Conservation (phyloP, 331 rosid species). For the Acacia concinna region DNA sequence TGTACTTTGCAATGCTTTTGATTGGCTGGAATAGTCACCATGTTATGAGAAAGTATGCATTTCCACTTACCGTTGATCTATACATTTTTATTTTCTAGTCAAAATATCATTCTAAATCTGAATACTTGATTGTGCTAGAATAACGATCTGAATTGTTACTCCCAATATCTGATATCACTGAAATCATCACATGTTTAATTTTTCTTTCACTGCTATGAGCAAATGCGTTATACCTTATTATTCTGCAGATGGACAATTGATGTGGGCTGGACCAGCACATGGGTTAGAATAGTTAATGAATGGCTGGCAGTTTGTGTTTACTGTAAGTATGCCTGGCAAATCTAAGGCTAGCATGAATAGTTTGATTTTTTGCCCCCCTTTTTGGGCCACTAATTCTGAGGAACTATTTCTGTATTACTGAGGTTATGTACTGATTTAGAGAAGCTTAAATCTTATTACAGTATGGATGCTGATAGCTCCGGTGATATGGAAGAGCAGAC, state of each 20-base stretch:
- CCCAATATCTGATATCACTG: not conserved
- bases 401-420: not conserved
- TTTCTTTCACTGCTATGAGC: not conserved
- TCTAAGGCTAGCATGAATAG: not conserved
- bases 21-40: constrained; percentile 83
- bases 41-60: constrained; percentile 67
- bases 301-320: constrained; percentile 93
- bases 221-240: not conserved
- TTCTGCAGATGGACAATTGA: constrained; percentile 89
- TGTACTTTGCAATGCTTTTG: constrained; percentile 95
- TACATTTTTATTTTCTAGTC: constrained; percentile 12
- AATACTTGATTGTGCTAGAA: not conserved
- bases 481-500: constrained; percentile 59
- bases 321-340: constrained; percentile 51
- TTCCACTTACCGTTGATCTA: not conserved
- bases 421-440: constrained; percentile 1
- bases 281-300: constrained; percentile 95
- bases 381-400: too few species aligned
- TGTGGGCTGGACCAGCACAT: constrained; percentile 96
- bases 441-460: constrained; percentile 35
- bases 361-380: not conserved
- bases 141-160: not conserved
- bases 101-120: not conserved
- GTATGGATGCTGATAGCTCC: constrained; percentile 95
- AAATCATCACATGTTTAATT: not conserved